phyloP scores from a whole-genome alignment of 2,329 filamentous ascomycete species.

The Albifimbria verrucaria region DNA sequence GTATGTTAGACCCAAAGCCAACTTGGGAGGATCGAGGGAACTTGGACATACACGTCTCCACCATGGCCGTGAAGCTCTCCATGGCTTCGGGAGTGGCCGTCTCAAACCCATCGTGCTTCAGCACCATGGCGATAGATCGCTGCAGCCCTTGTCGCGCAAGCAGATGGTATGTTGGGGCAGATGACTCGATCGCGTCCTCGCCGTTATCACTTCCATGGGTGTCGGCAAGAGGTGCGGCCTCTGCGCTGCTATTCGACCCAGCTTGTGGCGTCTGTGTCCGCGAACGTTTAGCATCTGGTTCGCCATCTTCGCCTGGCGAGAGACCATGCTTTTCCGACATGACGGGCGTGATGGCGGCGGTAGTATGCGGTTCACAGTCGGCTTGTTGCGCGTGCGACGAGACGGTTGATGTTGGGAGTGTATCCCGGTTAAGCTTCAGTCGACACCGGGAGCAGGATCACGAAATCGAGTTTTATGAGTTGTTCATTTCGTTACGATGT shows the following conservation, averaged over 20 bases:
- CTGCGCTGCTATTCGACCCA: neutral
- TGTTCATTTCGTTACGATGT: no score
- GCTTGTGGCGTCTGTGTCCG: slow-evolving; percentile 4
- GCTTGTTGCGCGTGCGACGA: no score
- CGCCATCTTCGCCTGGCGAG: slow-evolving; percentile 9
- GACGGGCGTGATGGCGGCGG: neutral
- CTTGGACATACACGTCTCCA: slow-evolving; percentile 56
- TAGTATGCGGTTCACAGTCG: neutral
- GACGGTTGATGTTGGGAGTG: no score
- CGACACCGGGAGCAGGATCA: no score
- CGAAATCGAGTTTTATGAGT: no score
- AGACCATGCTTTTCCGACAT: neutral
- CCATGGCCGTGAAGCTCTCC: slow-evolving; percentile 53
- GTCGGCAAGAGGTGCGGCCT: slow-evolving; percentile 4
- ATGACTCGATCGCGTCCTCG: slow-evolving; percentile 13
- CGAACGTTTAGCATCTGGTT: slow-evolving; percentile 27
- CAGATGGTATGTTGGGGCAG: slow-evolving; percentile 25
- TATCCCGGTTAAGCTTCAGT: no score
- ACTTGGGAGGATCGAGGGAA: no score
- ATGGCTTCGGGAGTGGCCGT: slow-evolving; percentile 52
- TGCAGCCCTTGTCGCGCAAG: slow-evolving; percentile 39
- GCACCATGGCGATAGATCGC: slow-evolving; percentile 52
- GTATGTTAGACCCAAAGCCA: slow-evolving; percentile 19
- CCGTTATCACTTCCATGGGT: slow-evolving; percentile 12
- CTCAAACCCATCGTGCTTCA: slow-evolving; percentile 58